Percentiles rank a stretch among this genome's conserved stretches.
phyloP scores from a whole-genome alignment of 1,284 basidiomycete genomes.

The Ceratorhiza oryzae-sativae region DNA sequence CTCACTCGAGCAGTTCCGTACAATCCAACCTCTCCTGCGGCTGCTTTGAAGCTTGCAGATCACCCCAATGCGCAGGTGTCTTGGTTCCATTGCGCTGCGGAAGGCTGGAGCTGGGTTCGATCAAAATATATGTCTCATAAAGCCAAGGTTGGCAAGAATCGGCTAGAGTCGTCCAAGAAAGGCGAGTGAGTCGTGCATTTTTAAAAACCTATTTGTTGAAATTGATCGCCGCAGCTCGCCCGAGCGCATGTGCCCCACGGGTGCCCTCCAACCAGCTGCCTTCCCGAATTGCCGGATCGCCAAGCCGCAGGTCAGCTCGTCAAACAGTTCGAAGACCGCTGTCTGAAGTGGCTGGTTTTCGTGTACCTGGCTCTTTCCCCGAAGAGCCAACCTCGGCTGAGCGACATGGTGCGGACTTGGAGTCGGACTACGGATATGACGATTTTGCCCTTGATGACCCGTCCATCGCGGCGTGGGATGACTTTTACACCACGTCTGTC shows the following conservation, averaged over 20 bases:
- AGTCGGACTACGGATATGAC: background rate
- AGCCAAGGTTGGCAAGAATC: background rate
- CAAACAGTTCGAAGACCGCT: no score
- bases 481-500: background rate
- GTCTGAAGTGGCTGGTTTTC: no score
- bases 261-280: background rate
- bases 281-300: background rate
- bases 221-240: background rate
- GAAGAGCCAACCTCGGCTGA: background rate
- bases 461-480: background rate
- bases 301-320: background rate
- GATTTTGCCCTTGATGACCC: background rate
- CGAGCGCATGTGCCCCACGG: background rate
- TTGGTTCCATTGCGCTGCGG: slow-evolving; percentile 1
- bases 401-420: background rate
- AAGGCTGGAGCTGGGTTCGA: slow-evolving; percentile 4
- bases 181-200: background rate
- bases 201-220: no score
- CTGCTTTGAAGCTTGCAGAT: background rate
- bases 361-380: slow-evolving; percentile 12
- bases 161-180: slow-evolving; percentile 1
- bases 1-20: background rate
- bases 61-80: background rate
- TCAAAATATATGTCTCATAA: background rate
- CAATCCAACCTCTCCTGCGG: background rate